phyloP scores from a whole-genome alignment of 1,284 basidiomycete species.

The Entoloma clypeatum region DNA sequence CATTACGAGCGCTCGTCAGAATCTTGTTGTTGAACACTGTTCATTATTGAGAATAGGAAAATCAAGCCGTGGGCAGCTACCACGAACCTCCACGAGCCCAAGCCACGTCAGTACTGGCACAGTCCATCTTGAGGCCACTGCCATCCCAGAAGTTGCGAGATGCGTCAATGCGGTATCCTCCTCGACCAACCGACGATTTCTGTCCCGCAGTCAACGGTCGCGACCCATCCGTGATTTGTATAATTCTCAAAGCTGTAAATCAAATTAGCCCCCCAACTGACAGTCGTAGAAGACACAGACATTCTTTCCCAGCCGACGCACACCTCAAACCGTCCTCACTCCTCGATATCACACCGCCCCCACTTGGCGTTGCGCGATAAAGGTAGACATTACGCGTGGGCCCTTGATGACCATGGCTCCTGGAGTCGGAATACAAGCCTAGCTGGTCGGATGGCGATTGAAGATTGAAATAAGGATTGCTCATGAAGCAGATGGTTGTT shows the following conservation, averaged over 20 bases:
- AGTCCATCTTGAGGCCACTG: conserved; percentile 71
- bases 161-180: conserved; percentile 59
- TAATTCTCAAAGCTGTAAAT: conserved; percentile 58
- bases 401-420: conserved; percentile 37
- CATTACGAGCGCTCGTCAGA: conserved; percentile 77
- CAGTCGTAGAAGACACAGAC: conserved; percentile 37
- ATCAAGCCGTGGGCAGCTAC: conserved; percentile 4
- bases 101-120: conserved; percentile 72
- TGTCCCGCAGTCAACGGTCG: conserved; percentile 44
- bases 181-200: conserved; percentile 50
- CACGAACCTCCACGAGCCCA: conserved; percentile 77
- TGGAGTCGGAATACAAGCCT: conserved; percentile 35
- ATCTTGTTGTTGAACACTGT: conserved; percentile 76
- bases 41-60: conserved; percentile 6
- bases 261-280: conserved; percentile 8
- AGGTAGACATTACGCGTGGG: conserved; percentile 52
- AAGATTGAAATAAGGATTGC: conserved; percentile 22
- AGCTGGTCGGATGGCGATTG: conserved; percentile 22
- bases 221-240: conserved; percentile 50
- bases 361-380: conserved; percentile 49
- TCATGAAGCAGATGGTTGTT: too few relatives aligned
- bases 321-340: conserved; percentile 62
- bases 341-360: conserved; percentile 62
- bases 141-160: conserved; percentile 72
- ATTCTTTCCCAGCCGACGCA: conserved; percentile 71